Evolutionary conservation across 1,284 basidiomycete species (phyloP).

Genomic region (Apiotrichum sp.): DNA sequence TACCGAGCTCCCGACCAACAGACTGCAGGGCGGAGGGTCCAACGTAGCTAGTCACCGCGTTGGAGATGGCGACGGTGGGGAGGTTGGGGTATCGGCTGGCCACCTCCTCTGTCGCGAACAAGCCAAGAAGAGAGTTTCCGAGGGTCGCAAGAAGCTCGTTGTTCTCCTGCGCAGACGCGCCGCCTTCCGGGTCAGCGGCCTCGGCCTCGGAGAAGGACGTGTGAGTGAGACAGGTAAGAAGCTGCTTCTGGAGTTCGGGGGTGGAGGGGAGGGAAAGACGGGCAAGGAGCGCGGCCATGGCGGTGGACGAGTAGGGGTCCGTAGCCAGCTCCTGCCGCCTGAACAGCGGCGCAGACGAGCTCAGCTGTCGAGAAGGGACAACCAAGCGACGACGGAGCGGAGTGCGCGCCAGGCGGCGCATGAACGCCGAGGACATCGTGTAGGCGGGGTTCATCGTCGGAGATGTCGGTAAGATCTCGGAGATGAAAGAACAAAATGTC

Average conservation of each 20-base stretch:
- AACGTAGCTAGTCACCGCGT: constrained; percentile 82
- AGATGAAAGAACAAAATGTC: too few species aligned
- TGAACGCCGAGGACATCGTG: constrained; percentile 11
- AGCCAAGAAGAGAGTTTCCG: constrained; percentile 84
- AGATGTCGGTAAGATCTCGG: not conserved
- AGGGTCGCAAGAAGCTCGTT: constrained; percentile 75
- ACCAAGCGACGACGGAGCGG: constrained; percentile 11
- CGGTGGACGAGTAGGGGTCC: constrained; percentile 20
- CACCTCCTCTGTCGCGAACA: constrained; percentile 83
- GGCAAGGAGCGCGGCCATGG: constrained; percentile 38
- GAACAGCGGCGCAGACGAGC: constrained; percentile 4
- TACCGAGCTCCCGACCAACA: constrained; percentile 70
- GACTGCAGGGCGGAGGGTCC: constrained; percentile 75
- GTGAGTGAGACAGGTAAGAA: constrained; percentile 57
- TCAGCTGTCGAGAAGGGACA: constrained; percentile 5
- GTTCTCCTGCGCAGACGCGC: constrained; percentile 41
- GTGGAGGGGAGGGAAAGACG: constrained; percentile 35
- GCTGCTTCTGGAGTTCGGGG: constrained; percentile 23
- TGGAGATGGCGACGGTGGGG: constrained; percentile 82
- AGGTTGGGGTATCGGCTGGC: constrained; percentile 81
- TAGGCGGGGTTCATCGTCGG: not conserved
- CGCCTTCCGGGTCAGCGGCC: not conserved
- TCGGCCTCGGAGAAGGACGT: constrained; percentile 56
- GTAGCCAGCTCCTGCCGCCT: constrained; percentile 1
- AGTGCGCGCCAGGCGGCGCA: constrained; percentile 25